Conservation (phyloP, 306 rosid species). For the Benincasa hispida region DNA sequence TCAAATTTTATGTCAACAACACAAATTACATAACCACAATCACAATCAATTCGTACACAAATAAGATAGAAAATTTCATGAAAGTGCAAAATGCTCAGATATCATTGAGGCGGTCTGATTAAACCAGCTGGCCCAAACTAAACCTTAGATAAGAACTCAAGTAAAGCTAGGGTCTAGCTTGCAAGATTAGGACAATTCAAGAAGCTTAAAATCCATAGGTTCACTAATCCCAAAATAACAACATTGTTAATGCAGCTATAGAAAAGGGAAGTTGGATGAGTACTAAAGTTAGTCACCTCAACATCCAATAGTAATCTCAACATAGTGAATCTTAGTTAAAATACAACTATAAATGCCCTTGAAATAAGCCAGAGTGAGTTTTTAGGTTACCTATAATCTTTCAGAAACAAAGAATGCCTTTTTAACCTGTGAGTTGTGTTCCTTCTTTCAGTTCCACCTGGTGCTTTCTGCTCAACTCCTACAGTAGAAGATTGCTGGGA, state of each 20-base stretch:
- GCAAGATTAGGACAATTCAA: background rate
- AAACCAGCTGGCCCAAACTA: background rate
- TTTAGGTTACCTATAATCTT: background rate
- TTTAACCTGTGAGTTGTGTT: background rate
- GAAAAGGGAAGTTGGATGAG: background rate
- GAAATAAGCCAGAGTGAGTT: background rate
- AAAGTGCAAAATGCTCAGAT: no score
- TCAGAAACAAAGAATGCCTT: background rate
- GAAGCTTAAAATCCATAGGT: background rate
- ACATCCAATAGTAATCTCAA: background rate
- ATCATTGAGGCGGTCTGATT: background rate
- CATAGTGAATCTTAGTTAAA: background rate
- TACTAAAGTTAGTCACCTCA: background rate
- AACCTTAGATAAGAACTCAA: background rate
- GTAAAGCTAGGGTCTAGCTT: background rate
- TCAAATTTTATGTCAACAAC: no score
- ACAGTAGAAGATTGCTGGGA: conserved; percentile 22
- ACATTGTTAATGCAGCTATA: background rate
- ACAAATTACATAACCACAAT: no score
- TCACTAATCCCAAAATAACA: background rate
- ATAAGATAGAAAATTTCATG: no score
- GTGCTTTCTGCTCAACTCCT: background rate
- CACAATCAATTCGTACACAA: no score
- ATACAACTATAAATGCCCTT: background rate
- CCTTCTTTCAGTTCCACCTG: background rate